Conservation (phyloP, 1,139 yeast species). For the Debaryomyces robertsiae region DNA sequence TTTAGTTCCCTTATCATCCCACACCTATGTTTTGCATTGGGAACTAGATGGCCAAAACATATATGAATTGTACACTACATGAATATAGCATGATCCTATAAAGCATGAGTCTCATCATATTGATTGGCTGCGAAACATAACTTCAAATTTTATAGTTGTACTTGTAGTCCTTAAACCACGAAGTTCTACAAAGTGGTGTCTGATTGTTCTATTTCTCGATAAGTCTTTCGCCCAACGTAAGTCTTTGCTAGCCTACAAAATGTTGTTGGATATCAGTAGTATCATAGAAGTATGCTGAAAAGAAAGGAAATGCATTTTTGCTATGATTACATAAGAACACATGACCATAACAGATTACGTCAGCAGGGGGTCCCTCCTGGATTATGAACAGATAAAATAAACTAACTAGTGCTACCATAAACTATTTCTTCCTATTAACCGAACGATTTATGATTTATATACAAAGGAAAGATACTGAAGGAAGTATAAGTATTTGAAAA, state of each 20-base stretch:
- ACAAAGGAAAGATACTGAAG: constrained; percentile 1
- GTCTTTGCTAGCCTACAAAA: no score
- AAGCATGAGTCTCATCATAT: no score
- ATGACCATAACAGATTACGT: neutral
- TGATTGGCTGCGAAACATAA: no score
- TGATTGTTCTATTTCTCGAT: no score
- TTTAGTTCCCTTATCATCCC: neutral
- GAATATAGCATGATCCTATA: no score
- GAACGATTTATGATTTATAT: neutral
- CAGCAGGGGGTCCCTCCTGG: neutral
- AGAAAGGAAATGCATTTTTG: constrained; percentile 2
- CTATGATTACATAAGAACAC: constrained; percentile 1
- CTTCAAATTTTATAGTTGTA: no score
- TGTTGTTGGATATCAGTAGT: no score
- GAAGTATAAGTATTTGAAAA: constrained; percentile 2
- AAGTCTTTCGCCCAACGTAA: no score
- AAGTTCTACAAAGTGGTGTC: no score
- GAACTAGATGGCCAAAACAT: neutral
- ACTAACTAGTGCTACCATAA: neutral
- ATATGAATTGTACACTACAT: constrained; percentile 3
- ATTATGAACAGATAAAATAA: neutral
- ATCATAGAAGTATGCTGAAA: neutral
- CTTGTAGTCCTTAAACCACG: no score
- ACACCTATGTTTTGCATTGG: constrained; percentile 3
- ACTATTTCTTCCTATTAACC: no score